Evolutionary conservation across 208 protist species (phyloP).

Genomic region (Trypanosoma rangeli): DNA sequence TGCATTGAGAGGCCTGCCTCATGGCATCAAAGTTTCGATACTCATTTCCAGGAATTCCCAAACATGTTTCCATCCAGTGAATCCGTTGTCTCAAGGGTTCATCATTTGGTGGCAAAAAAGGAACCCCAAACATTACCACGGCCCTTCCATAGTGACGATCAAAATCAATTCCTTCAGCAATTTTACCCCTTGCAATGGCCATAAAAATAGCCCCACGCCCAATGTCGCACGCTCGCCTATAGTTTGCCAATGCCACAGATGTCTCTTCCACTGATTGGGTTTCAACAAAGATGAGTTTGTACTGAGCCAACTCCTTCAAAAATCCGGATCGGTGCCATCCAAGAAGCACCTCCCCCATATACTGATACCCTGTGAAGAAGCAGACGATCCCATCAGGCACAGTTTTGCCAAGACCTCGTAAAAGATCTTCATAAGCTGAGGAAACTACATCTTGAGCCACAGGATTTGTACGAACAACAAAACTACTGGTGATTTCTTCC

Average conservation of each 20-base stretch:
- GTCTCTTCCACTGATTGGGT: constrained; percentile 97
- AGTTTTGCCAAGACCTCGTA: constrained; percentile 92
- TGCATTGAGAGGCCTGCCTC: constrained; percentile 99
- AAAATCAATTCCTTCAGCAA: constrained; percentile 99
- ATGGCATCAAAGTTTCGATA: constrained; percentile 99
- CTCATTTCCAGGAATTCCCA: constrained; percentile 96
- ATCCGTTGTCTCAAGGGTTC: constrained; percentile 94
- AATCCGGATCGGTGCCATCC: constrained; percentile 93
- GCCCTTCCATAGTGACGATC: constrained; percentile 96
- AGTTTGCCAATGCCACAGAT: constrained; percentile 96
- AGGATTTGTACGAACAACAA: constrained; percentile 81
- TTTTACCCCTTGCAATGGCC: constrained; percentile 97
- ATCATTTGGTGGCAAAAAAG: constrained; percentile 94
- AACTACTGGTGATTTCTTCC: constrained; percentile 90
- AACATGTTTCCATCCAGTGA: constrained; percentile 96
- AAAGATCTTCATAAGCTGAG: constrained; percentile 95
- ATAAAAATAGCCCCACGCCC: constrained; percentile 99
- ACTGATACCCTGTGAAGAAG: constrained; percentile 97
- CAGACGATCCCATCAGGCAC: constrained; percentile 98
- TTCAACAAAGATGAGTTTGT: constrained; percentile 99
- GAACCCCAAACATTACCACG: constrained; percentile 98
- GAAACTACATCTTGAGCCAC: constrained; percentile 91
- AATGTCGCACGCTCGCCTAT: constrained; percentile 96
- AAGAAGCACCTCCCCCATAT: constrained; percentile 93
- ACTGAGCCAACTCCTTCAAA: constrained; percentile 88